Base-by-base conservation (phyloP, 1,284 basidiomycete species). In the Meripilus lineatus region DNA sequence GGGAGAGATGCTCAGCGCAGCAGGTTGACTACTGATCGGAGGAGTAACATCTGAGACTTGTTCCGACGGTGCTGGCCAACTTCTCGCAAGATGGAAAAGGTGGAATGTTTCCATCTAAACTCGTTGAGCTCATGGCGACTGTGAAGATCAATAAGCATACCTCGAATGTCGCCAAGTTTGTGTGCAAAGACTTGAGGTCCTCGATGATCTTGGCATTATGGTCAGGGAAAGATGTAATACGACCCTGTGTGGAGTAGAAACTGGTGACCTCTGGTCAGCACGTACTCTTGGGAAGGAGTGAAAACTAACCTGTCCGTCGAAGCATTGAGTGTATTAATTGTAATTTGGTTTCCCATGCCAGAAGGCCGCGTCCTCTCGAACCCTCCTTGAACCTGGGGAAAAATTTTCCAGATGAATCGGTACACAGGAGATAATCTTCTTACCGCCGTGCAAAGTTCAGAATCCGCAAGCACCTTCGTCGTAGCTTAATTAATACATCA, bases 181-280 rank as follows among this genome's bases (percentile, higher is more conserved):
- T 63, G 33, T 79, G 66, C 13, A 66, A 58, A 18, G 61, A 56
- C 52, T 73, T 67, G 38, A 91, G 59, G 32, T 72, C 64, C 32
- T 78, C 70, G 42, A 91, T 79, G 44, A 92, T 71, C 51, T 71
- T 66, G 14, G 70, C 67, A 57, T 92, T 92, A 55, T 78, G 70
- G 62, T 92, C 89, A 25, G 78, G 75, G 60, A 92, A 92, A 1
- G 84, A 81, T 2, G 87, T 89, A 50, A 79, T 79, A 45, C 89
- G 71, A 32, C 89, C 89, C 66, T 92, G 89, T 11, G 86, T 88
- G 34, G 86, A 86, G 67, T 92, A 91, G 64, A 91, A 91, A 59
- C 85, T 88, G 52, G 14, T 43, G 33, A 44, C 23, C 37, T 38
- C 38, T 25, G n/a, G 28, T 26, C 43, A 24, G 24, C 35, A 33